Conservation (phyloP, 2,329 filamentous ascomycete species). For the Trichoderma hamatum region DNA sequence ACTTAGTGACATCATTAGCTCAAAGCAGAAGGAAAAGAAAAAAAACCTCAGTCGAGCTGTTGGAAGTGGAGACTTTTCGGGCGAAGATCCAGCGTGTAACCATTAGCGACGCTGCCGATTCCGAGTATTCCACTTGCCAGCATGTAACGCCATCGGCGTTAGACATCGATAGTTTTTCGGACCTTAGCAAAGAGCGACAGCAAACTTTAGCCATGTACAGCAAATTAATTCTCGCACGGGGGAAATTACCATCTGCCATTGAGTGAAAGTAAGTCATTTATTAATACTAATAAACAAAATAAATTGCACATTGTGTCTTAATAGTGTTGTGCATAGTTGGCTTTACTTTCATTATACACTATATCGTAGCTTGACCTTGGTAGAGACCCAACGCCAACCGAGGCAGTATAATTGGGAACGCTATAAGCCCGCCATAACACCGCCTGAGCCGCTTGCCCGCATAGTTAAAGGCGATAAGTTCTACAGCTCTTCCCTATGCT, state of each 20-base stretch:
- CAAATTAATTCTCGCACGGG: neutral
- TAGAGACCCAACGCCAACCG: no score
- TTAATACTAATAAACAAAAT: neutral
- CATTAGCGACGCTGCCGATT: neutral
- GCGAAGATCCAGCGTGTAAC: neutral
- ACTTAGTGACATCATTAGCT: slow-evolving; percentile 1
- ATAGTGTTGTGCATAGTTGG: neutral
- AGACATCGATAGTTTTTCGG: slow-evolving; percentile 10
- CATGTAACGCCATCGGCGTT: slow-evolving; percentile 1
- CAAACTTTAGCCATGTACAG: neutral
- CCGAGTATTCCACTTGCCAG: neutral
- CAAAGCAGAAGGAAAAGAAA: neutral
- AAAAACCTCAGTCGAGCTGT: neutral
- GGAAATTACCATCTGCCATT: neutral
- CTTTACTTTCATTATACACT: neutral
- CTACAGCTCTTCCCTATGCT: no score
- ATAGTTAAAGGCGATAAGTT: no score
- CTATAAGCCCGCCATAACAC: neutral
- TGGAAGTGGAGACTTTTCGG: neutral
- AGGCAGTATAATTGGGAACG: neutral
- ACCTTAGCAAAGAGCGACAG: neutral
- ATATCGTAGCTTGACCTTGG: neutral
- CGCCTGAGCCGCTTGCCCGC: no score
- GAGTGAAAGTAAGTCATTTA: neutral
- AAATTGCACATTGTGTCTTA: neutral